Evolutionary conservation across 495 filamentous ascomycete genomes (phyloP), one percentile per base, ranked within the genome.

Genomic region (Lasiosphaeria ovina): DNA sequence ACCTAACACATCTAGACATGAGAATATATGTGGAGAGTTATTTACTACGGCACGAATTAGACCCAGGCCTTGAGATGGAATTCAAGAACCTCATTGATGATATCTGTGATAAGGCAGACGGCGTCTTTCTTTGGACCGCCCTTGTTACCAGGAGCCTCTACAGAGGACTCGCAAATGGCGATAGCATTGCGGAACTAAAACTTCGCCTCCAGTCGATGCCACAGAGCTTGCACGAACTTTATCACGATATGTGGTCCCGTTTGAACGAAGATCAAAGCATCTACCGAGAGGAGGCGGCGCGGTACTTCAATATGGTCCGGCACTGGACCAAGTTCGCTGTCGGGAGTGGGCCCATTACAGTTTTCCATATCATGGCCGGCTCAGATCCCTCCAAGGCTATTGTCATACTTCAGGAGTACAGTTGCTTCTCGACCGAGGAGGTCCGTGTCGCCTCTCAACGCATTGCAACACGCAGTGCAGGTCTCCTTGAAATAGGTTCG

Each of bases 81-180:
- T 48, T 51, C 10, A 33, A 11, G 0, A 0, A n/a, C 1, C 44
- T 75, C 5, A 54, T 70, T 4, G 6, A 54, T 3, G 53, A 60
- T 0, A 54, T 76, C 31, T 63, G 60, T 9, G 50, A 61, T 0
- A 73, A 66, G 58, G 63, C 74, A 7, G 53, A 57, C 8, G 73
- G 77, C 0, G 74, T 80, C 4, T 80, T 77, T 59, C 65, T 78
- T 1, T 79, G 77, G 77, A 71, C 75, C n/a, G 40, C 49, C 10
- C 55, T 79, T 6, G 76, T 72, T 3, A 61, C 73, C 3, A 42
- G 57, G n/a, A 65, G 62, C n/a, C 65, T 79, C 0, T 6, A 66
- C 3, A 55, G 61, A 11, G 76, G 76, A 2, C n/a, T 77, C 6
- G 55, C 32, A 33, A 67, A 77, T 54, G 51, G 60, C 8, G 73